phyloP scores from a whole-genome alignment of 306 rosid genomes.

The Cicer chorassanicum region DNA sequence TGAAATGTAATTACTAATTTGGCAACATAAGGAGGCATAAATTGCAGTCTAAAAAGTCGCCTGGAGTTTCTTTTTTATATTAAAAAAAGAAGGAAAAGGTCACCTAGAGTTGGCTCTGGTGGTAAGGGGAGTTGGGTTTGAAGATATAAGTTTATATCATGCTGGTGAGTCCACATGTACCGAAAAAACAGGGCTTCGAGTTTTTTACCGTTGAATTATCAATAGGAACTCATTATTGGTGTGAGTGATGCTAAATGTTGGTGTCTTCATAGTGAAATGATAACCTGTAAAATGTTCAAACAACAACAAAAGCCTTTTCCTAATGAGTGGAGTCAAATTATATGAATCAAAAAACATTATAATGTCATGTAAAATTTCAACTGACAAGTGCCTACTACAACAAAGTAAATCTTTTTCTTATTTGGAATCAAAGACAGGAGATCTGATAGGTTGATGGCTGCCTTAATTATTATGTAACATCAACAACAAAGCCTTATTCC shows the following conservation, averaged over 20 bases:
- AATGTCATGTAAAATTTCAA: constrained; percentile 6
- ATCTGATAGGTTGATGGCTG: constrained; percentile 23
- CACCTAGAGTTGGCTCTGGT: constrained; percentile 24
- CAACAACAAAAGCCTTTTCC: not conserved
- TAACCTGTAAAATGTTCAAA: constrained; percentile 16
- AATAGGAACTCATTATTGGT: constrained; percentile 11
- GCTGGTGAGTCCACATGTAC: constrained; percentile 30
- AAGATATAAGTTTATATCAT: constrained; percentile 32
- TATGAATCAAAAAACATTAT: not conserved
- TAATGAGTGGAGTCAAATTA: not conserved
- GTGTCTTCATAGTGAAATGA: constrained; percentile 22
- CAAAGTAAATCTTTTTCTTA: constrained; percentile 31
- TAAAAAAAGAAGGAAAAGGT: not conserved
- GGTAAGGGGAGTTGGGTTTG: constrained; percentile 24
- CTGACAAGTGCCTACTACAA: constrained; percentile 4
- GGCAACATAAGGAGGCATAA: constrained; percentile 8
- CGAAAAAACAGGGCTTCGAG: not conserved
- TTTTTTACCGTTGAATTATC: constrained; percentile 13
- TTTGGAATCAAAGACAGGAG: constrained; percentile 18
- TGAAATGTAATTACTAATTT: constrained; percentile 16
- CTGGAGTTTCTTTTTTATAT: not conserved
- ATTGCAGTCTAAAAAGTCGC: constrained; percentile 16
- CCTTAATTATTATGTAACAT: not conserved
- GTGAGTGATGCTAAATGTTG: constrained; percentile 19
- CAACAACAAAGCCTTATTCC: too few relatives aligned